A percentile compares a stretch with the other conserved stretches of the same genome.
Evolutionary conservation across 345 rosid species (phyloP).

Genomic region (Citrus cavaleriei): DNA sequence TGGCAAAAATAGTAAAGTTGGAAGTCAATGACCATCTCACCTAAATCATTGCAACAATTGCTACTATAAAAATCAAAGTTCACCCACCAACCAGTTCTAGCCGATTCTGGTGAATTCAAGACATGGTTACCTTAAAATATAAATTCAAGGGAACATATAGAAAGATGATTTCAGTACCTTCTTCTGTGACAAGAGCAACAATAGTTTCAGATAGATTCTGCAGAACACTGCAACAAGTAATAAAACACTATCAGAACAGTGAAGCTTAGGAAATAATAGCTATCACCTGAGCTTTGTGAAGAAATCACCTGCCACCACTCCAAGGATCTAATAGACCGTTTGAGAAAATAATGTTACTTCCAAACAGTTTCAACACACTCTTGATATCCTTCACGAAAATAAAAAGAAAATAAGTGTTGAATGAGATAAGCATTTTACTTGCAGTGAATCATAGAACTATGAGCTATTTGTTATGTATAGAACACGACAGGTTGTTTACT

Average conservation of each 20-base stretch:
- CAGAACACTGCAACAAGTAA: conserved; percentile 57
- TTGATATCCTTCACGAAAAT: conserved; percentile 54
- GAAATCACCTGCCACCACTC: conserved; percentile 86
- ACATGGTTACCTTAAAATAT: background rate
- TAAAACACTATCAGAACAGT: conserved; percentile 15
- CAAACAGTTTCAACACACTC: conserved; percentile 58
- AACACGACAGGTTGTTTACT: background rate
- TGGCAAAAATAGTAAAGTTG: background rate
- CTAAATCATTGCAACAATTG: background rate
- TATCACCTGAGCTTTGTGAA: background rate
- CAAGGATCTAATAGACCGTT: conserved; percentile 95
- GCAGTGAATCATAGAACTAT: background rate
- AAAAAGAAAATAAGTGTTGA: background rate
- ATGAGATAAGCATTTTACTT: background rate
- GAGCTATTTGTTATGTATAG: background rate
- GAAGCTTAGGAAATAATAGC: background rate
- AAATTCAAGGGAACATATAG: background rate
- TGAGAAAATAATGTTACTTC: conserved; percentile 93
- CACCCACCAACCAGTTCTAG: background rate
- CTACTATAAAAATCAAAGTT: background rate
- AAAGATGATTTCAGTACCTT: conserved; percentile 50
- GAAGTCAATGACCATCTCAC: background rate
- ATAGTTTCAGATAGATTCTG: conserved; percentile 70
- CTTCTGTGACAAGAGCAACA: conserved; percentile 78
- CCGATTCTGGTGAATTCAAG: background rate